Percentiles rank a stretch among this genome's conserved stretches.
These are phyloP conservation scores for Ophiostoma angusticollis DNA, from an alignment of 2,329 filamentous ascomycete species.

Conservation along the genomic window DNA sequence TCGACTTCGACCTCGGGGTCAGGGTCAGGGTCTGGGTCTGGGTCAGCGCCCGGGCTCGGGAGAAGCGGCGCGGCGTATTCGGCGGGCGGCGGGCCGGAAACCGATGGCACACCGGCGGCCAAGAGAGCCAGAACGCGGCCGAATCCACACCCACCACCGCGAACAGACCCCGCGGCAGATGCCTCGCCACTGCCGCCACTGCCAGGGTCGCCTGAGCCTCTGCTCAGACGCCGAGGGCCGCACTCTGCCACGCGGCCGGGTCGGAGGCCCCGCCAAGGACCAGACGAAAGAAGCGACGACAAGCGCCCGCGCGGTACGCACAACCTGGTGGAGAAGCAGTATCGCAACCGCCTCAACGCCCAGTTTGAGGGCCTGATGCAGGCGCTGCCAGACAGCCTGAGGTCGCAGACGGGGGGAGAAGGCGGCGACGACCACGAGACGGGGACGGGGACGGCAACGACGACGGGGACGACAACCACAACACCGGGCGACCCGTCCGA, in stretches of 20 bases:
- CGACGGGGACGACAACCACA: conserved; percentile 7
- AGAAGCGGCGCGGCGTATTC: background rate
- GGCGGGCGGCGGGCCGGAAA: background rate
- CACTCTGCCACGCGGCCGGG: too few relatives aligned
- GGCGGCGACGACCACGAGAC: background rate
- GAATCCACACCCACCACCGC: background rate
- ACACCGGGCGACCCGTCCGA: conserved; percentile 1
- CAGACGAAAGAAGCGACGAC: conserved; percentile 15
- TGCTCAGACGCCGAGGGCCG: too few relatives aligned
- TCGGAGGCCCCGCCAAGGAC: too few relatives aligned
- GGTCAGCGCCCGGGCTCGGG: too few relatives aligned
- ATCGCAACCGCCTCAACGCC: conserved; percentile 13
- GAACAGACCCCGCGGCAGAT: background rate
- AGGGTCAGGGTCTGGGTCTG: too few relatives aligned
- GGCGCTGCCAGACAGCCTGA: conserved; percentile 11
- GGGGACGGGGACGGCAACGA: background rate
- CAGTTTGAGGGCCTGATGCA: conserved; percentile 13
- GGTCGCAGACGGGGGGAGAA: background rate
- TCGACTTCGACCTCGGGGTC: too few relatives aligned
- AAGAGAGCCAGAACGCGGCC: conserved; percentile 1
- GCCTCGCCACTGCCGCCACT: background rate
- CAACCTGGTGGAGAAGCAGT: conserved; percentile 15
- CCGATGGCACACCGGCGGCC: background rate
- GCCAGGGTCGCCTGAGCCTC: too few relatives aligned
- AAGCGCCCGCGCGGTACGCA: conserved; percentile 7